Base-by-base conservation (phyloP, 106 monocot species). In the Dactylorhiza incarnata region DNA sequence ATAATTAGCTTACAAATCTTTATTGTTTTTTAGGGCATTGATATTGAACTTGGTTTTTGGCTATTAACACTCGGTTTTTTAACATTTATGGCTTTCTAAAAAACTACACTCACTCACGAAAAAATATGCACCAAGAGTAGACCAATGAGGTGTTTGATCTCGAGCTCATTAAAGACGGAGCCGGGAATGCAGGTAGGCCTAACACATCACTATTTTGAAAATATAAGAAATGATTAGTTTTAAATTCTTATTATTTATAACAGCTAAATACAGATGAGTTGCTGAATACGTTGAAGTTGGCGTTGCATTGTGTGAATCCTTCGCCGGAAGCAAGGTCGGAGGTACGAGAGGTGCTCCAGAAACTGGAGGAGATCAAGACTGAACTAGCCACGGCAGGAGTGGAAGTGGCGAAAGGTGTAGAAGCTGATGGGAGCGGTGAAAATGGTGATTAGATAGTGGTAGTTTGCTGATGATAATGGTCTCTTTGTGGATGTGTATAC, bases 121-220 rank as follows among this genome's bases (percentile, higher is more conserved):
- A n/a, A n/a, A n/a, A n/a, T n/a, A n/a, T n/a, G n/a, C n/a, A n/a
- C n/a, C n/a, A 95, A 80, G 95, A 95, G 82, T 92, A 92, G 92
- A 95, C 90, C 9, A 87, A 79, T 24, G 92, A 92, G 85, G 92
- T 95, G 71, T 96, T 96, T 49, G 95, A 96, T 63, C 58, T 88
- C 47, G 95, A 96, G 69, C 78, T 93, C 19, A 89, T 93, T 82
- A 75, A 74, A 71, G 90, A 96, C 20, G 88, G 85, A 5, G 74
- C 52, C 11, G 81, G 74, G 25, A 29, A 75, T 24, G 48, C 52
- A 7, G 82, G 82, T 2, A 65, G 24, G 66, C n/a, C n/a, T n/a
- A n/a, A n/a, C n/a, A n/a, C n/a, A n/a, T n/a, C n/a, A n/a, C n/a
- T n/a, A n/a, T n/a, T n/a, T n/a, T n/a, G n/a, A n/a, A n/a, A n/a